These are phyloP conservation scores for Tolypocladium amazonense DNA, from an alignment of 2,329 filamentous ascomycete genomes.

Conservation along the genomic window DNA sequence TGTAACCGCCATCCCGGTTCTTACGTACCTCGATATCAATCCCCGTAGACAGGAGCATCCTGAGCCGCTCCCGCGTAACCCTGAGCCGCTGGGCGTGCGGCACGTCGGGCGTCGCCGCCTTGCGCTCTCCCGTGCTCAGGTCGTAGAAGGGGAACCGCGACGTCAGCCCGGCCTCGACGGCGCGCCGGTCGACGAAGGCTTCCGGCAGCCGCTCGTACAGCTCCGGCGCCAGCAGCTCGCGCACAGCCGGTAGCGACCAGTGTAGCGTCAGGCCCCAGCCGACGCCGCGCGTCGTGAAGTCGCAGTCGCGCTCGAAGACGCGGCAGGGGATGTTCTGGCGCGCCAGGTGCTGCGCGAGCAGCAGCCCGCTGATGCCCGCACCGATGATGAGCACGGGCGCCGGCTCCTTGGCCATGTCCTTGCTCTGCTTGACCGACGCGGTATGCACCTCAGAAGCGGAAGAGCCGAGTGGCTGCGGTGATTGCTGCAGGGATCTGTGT, in stretches of 20 bases:
- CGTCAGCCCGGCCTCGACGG: constrained; percentile 33
- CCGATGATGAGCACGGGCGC: constrained; percentile 23
- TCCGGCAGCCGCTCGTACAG: constrained; percentile 34
- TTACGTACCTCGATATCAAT: constrained; percentile 33
- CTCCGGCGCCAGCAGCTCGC: constrained; percentile 36
- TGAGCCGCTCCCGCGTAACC: constrained; percentile 34
- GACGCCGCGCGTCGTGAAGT: constrained; percentile 33
- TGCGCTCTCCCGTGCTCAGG: constrained; percentile 34
- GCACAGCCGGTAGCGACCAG: constrained; percentile 46
- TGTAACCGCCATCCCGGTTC: too few species aligned
- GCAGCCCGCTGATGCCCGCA: constrained; percentile 24
- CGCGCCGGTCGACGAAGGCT: constrained; percentile 41
- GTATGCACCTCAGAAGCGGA: background rate
- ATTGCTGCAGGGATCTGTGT: background rate
- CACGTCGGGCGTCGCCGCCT: constrained; percentile 28
- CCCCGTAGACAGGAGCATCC: constrained; percentile 31
- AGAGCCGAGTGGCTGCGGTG: background rate
- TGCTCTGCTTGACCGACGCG: background rate
- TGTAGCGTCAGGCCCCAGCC: constrained; percentile 57
- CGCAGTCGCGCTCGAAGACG: constrained; percentile 42
- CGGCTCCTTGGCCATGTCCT: background rate
- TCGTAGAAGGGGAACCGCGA: constrained; percentile 46
- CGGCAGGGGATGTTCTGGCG: constrained; percentile 26
- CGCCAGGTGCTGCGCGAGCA: constrained; percentile 24
- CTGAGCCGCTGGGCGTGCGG: constrained; percentile 34